Percentiles rank a stretch among this genome's conserved stretches.
These are phyloP conservation scores for Lineolata rhizophorae DNA, from an alignment of 495 filamentous ascomycete species.

Conservation along the genomic window DNA sequence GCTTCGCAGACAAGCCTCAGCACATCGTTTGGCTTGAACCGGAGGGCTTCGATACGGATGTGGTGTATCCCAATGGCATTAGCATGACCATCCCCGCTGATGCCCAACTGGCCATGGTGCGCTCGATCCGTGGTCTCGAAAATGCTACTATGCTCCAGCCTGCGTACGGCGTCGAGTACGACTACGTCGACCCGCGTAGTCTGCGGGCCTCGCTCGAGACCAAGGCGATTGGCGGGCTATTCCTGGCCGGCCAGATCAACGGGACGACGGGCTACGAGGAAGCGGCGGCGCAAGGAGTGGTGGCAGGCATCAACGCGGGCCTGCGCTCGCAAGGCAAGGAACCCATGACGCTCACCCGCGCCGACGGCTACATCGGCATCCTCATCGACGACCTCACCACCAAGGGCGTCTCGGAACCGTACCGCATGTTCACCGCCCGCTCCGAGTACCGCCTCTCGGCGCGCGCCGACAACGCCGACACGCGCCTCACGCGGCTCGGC, in stretches of 20 bases:
- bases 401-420: conserved; percentile 90
- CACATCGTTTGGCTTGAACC: conserved; percentile 95
- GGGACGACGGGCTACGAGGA: conserved; percentile 97
- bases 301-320: conserved; percentile 87
- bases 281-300: conserved; percentile 77
- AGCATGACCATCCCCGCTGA: conserved; percentile 87
- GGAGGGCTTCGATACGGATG: conserved; percentile 76
- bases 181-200: conserved; percentile 88
- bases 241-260: conserved; percentile 92
- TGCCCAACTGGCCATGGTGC: conserved; percentile 63
- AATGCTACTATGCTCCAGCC: conserved; percentile 85
- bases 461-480: conserved; percentile 82
- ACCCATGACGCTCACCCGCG: conserved; percentile 47
- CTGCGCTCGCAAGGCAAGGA: conserved; percentile 42
- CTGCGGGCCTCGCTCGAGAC: conserved; percentile 78
- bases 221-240: conserved; percentile 74
- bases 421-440: conserved; percentile 95
- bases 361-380: conserved; percentile 89
- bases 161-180: conserved; percentile 95
- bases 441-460: conserved; percentile 87
- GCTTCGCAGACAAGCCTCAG: conserved; percentile 52
- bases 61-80: conserved; percentile 92
- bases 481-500: conserved; percentile 62
- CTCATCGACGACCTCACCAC: conserved; percentile 98
- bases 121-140: conserved; percentile 68